Evolutionary conservation across 2,329 filamentous ascomycete genomes (phyloP).

Genomic region (Xylariaceae sp.): DNA sequence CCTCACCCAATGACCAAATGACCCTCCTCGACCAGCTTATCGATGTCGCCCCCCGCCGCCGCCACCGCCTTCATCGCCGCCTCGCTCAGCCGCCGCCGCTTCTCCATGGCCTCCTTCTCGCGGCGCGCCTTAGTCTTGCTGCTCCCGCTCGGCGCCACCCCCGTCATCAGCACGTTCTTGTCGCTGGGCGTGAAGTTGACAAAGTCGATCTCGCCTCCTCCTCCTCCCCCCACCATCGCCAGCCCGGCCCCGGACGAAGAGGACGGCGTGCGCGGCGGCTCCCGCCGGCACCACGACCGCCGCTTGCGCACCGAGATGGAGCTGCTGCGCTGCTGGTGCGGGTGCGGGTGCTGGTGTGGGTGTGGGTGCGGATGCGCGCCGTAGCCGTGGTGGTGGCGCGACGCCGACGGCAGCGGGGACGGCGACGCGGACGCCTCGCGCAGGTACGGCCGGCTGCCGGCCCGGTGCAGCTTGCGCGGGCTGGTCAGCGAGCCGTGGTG

Average conservation of each 20-base stretch:
- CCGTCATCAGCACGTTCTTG: constrained; percentile 72
- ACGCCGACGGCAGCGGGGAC: constrained; percentile 24
- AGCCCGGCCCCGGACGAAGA: constrained; percentile 4
- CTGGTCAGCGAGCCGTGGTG: constrained; percentile 25
- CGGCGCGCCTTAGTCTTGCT: constrained; percentile 92
- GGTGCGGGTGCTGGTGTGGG: background rate
- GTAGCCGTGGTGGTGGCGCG: constrained; percentile 34
- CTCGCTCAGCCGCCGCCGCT: constrained; percentile 63
- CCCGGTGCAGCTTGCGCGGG: constrained; percentile 39
- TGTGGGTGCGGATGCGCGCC: constrained; percentile 7
- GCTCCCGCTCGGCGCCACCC: constrained; percentile 86
- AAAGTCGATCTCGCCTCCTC: constrained; percentile 52
- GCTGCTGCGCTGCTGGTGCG: constrained; percentile 14
- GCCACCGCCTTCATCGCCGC: constrained; percentile 64
- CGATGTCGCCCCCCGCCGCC: constrained; percentile 65
- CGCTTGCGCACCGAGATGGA: constrained; percentile 31
- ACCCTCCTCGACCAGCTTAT: constrained; percentile 47
- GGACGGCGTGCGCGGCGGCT: constrained; percentile 12
- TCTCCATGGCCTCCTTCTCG: constrained; percentile 82
- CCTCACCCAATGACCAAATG: constrained; percentile 25
- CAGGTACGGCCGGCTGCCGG: constrained; percentile 18
- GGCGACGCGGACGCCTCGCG: constrained; percentile 33
- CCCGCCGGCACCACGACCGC: constrained; percentile 30
- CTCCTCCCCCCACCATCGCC: constrained; percentile 12
- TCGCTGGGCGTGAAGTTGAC: constrained; percentile 89